Percentiles rank a stretch among this genome's conserved stretches.
These are phyloP conservation scores for Eucalyptus globulus DNA, from an alignment of 345 rosid genomes.

Conservation along the genomic window DNA sequence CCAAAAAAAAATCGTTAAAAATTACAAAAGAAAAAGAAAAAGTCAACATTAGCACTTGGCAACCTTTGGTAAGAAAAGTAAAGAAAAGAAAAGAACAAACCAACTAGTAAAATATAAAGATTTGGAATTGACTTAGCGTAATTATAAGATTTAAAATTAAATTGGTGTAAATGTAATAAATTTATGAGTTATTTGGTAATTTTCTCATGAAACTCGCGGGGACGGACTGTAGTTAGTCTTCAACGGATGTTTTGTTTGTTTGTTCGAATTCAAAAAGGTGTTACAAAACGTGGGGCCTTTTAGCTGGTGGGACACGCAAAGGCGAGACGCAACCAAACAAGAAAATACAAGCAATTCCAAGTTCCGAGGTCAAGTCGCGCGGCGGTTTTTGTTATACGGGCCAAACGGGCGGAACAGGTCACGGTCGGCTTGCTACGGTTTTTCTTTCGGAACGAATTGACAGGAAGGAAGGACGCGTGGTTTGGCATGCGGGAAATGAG, in stretches of 20 bases:
- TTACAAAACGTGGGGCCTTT: background rate
- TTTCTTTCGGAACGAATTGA: background rate
- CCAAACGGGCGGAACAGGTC: background rate
- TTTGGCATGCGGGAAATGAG: background rate
- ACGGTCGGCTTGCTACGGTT: background rate
- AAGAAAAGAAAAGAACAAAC: too few relatives aligned
- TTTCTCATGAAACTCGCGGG: background rate
- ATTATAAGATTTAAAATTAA: accelerated
- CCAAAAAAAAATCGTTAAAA: accelerated
- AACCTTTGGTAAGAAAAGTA: too few relatives aligned
- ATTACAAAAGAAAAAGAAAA: too few relatives aligned
- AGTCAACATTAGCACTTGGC: too few relatives aligned
- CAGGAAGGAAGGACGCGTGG: background rate
- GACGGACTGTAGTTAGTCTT: background rate
- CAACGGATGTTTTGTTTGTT: too few relatives aligned
- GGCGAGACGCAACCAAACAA: background rate
- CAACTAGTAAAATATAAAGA: accelerated
- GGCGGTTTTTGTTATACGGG: background rate
- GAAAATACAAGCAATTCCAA: background rate
- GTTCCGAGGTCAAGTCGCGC: background rate
- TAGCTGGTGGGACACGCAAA: background rate
- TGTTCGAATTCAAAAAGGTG: background rate
- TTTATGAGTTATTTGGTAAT: too few relatives aligned
- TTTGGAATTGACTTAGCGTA: too few relatives aligned
- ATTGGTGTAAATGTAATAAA: too few relatives aligned